phyloP scores from a whole-genome alignment of 371 early-diverging fungal species.

The Catenaria anguillulae region DNA sequence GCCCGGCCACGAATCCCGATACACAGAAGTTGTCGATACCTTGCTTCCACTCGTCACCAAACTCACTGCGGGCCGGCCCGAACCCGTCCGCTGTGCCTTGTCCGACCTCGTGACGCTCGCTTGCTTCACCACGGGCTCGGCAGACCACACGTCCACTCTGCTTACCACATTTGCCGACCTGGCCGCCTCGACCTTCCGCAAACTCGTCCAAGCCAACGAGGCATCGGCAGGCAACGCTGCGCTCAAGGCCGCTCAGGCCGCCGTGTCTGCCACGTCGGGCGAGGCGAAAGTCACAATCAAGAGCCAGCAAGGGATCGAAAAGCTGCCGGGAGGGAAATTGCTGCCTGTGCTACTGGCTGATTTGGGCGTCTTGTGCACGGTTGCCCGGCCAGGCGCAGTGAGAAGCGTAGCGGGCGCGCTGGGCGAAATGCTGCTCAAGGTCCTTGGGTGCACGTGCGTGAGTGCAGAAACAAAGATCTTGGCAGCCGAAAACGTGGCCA shows the following conservation, averaged over 20 bases:
- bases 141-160: constrained; percentile 34
- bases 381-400: neutral
- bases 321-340: neutral
- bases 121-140: constrained; percentile 44
- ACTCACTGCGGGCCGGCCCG: constrained; percentile 9
- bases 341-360: neutral
- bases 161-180: constrained; percentile 20
- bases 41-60: constrained; percentile 12
- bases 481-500: neutral
- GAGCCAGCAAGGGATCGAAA: neutral
- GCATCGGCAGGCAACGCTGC: neutral
- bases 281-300: neutral
- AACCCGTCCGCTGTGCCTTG: constrained; percentile 15
- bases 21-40: constrained; percentile 25
- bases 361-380: neutral
- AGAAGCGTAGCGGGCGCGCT: neutral
- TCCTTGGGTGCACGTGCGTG: neutral
- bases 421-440: neutral
- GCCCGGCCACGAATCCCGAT: constrained; percentile 38
- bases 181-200: constrained; percentile 9
- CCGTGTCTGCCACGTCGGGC: neutral
- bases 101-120: constrained; percentile 38
- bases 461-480: neutral
- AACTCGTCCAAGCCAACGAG: neutral
- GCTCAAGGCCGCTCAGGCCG: neutral